phyloP scores from a whole-genome alignment of 2,329 filamentous ascomycete genomes.

The Trichoderma afroharzianum region DNA sequence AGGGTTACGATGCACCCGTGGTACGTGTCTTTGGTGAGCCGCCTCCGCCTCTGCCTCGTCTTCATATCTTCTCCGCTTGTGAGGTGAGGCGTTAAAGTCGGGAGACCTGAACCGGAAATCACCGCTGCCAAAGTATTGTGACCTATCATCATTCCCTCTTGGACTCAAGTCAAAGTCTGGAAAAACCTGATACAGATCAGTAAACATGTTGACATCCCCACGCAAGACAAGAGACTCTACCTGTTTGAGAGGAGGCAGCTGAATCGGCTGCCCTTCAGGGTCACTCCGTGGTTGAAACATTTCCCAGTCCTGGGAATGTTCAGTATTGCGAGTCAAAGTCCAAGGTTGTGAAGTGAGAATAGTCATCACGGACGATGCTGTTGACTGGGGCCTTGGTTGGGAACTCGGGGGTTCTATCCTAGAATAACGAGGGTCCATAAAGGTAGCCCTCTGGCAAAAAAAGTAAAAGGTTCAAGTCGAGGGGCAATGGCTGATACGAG shows the following conservation, averaged over 20 bases:
- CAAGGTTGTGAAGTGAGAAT: constrained; percentile 44
- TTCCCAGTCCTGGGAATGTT: constrained; percentile 34
- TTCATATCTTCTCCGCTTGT: constrained; percentile 46
- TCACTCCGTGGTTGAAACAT: constrained; percentile 36
- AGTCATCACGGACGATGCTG: constrained; percentile 42
- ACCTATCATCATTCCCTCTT: not conserved
- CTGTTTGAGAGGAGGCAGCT: constrained; percentile 52
- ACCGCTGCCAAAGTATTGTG: not conserved
- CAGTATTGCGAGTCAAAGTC: constrained; percentile 34
- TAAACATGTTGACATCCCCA: not conserved
- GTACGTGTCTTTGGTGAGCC: constrained; percentile 42
- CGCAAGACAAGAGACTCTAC: constrained; percentile 30
- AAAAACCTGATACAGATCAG: constrained; percentile 38
- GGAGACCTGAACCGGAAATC: constrained; percentile 33
- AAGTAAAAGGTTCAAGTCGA: not conserved
- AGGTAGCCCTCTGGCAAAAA: not conserved
- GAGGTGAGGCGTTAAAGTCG: constrained; percentile 50
- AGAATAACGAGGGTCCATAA: constrained; percentile 19
- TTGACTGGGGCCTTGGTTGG: not conserved
- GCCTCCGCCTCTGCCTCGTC: constrained; percentile 40
- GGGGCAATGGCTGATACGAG: not conserved
- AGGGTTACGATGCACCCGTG: constrained; percentile 43
- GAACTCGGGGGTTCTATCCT: constrained; percentile 7
- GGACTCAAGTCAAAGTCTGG: constrained; percentile 40
- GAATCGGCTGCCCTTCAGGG: constrained; percentile 39